Percentiles rank a stretch among this genome's conserved stretches.
Evolutionary conservation across 2,329 filamentous ascomycete genomes (phyloP).

Genomic region (Fusarium camptoceras): DNA sequence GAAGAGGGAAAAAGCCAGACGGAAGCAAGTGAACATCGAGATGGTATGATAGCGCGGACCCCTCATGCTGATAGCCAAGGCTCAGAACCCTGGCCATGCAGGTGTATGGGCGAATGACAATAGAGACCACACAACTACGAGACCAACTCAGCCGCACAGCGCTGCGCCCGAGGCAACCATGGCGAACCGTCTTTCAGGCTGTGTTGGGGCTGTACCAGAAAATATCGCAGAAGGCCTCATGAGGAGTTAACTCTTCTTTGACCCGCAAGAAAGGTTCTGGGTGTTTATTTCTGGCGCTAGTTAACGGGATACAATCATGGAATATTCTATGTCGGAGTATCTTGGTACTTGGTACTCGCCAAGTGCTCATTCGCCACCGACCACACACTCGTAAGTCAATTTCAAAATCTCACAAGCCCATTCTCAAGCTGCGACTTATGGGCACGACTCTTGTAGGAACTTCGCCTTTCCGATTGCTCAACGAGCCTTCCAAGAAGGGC

Average conservation of each 20-base stretch:
- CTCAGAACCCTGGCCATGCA: neutral
- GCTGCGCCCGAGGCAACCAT: neutral
- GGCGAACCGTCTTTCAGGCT: neutral
- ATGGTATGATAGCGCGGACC: too few species aligned
- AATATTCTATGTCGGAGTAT: neutral
- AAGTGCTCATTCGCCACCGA: neutral
- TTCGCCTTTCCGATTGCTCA: neutral
- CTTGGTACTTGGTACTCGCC: neutral
- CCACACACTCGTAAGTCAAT: neutral
- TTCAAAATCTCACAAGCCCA: too few species aligned
- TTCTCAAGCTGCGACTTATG: too few species aligned
- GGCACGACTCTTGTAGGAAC: neutral
- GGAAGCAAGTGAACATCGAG: too few species aligned
- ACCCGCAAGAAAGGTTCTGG: too few species aligned
- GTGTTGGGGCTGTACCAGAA: neutral
- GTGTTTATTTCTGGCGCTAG: too few species aligned
- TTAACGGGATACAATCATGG: neutral
- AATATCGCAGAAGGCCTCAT: accelerated
- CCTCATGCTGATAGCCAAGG: too few species aligned
- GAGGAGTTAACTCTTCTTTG: neutral
- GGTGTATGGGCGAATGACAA: neutral
- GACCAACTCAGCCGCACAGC: neutral
- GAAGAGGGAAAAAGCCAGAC: too few species aligned
- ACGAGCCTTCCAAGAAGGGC: neutral
- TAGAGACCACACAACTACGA: neutral